Evolutionary conservation across 2,329 filamentous ascomycete species (phyloP).

Genomic region (Trichoderma aggressivum): DNA sequence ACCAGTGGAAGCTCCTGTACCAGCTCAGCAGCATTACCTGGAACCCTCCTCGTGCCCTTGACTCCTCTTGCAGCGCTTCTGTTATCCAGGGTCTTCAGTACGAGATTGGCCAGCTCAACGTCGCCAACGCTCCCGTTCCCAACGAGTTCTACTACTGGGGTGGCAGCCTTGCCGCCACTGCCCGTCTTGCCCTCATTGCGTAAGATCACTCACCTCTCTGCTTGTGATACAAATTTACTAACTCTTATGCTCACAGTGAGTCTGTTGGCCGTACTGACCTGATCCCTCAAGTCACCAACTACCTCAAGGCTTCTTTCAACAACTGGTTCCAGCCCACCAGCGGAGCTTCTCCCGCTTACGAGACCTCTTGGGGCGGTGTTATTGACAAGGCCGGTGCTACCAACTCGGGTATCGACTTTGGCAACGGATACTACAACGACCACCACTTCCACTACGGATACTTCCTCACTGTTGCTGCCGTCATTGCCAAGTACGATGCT

Average conservation of each 20-base stretch:
- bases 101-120: conserved; percentile 23
- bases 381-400: conserved; percentile 24
- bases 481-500: conserved; percentile 27
- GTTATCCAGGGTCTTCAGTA: conserved; percentile 26
- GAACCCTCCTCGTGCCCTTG: conserved; percentile 24
- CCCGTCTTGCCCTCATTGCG: conserved; percentile 26
- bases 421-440: conserved; percentile 30
- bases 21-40: conserved; percentile 23
- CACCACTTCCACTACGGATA: conserved; percentile 33
- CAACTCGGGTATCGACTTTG: conserved; percentile 26
- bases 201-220: conserved; percentile 8
- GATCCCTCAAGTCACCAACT: conserved; percentile 21
- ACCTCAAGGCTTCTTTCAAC: conserved; percentile 25
- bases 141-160: conserved; percentile 28
- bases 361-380: conserved; percentile 27
- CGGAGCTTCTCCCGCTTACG: conserved; percentile 23
- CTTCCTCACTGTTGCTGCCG: conserved; percentile 26
- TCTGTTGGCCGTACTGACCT: conserved; percentile 24
- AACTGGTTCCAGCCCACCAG: conserved; percentile 25
- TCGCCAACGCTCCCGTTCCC: conserved; percentile 21
- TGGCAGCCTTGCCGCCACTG: conserved; percentile 23
- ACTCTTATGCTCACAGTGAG: conserved; percentile 19
- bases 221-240: not conserved
- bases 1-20: conserved; percentile 25
- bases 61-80: conserved; percentile 22